These are phyloP conservation scores for Fusarium keratoplasticum DNA, from an alignment of 2,329 filamentous ascomycete species.

Conservation along the genomic window DNA sequence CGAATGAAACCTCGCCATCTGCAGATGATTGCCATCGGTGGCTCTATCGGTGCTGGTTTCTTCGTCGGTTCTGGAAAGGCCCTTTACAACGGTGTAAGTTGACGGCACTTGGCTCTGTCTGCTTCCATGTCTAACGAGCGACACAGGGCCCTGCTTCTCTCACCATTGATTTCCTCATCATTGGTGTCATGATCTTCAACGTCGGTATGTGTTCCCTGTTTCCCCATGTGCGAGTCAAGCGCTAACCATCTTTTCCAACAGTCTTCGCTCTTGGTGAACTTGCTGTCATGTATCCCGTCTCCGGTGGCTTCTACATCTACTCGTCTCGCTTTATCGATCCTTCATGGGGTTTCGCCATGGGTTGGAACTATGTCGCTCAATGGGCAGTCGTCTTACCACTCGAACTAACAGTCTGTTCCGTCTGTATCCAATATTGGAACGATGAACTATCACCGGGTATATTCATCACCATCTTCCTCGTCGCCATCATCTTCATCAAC, in stretches of 20 bases:
- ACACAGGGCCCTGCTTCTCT: conserved; percentile 54
- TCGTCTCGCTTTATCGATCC: conserved; percentile 72
- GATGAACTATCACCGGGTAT: conserved; percentile 59
- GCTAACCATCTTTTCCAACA: conserved; percentile 20
- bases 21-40: conserved; percentile 73
- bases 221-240: too few species aligned
- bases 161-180: conserved; percentile 64
- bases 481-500: conserved; percentile 63
- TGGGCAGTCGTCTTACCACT: conserved; percentile 63
- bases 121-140: conserved; percentile 4
- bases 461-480: conserved; percentile 66
- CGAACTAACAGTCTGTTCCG: conserved; percentile 62
- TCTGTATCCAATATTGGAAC: conserved; percentile 66
- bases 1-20: conserved; percentile 68
- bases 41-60: conserved; percentile 72
- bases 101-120: not conserved
- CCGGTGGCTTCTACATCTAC: conserved; percentile 72
- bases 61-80: conserved; percentile 70
- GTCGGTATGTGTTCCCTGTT: conserved; percentile 48
- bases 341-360: conserved; percentile 68
- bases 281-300: conserved; percentile 71
- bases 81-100: conserved; percentile 58
- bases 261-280: conserved; percentile 72
- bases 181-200: conserved; percentile 72
- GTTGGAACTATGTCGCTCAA: conserved; percentile 59